These are phyloP conservation scores for Pseudogymnoascus sp. DNA, from an alignment of 2,329 filamentous ascomycete species.

Conservation along the genomic window DNA sequence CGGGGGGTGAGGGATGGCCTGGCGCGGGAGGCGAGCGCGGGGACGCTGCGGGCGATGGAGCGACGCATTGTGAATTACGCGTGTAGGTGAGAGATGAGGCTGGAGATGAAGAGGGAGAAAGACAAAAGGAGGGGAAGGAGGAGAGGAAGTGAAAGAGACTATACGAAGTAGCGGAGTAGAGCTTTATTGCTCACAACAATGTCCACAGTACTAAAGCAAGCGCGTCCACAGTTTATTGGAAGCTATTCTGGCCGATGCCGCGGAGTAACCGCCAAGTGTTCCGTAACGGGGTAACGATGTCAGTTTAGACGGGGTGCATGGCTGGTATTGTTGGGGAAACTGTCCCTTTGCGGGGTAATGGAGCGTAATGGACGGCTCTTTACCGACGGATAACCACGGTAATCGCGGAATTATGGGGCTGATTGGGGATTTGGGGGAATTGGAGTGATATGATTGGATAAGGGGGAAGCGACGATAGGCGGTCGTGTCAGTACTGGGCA, in stretches of 20 bases:
- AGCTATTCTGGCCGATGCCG: neutral
- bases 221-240: neutral
- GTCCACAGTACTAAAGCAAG: neutral
- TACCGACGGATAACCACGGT: slow-evolving; percentile 10
- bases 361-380: neutral
- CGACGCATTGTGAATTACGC: slow-evolving; percentile 24
- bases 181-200: neutral
- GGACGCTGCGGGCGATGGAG: slow-evolving; percentile 22
- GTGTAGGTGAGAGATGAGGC: neutral
- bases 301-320: neutral
- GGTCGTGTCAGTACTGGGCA: neutral
- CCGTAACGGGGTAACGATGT: neutral
- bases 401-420: neutral
- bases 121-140: neutral
- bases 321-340: neutral
- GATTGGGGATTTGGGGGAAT: slow-evolving; percentile 1
- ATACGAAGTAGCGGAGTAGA: neutral
- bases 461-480: neutral
- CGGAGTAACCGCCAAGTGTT: neutral
- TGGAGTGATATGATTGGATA: neutral
- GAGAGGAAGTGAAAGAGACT: neutral
- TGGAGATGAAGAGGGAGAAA: neutral
- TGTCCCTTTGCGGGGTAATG: neutral
- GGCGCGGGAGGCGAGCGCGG: slow-evolving; percentile 20
- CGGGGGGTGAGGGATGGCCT: slow-evolving; percentile 20